phyloP scores from a whole-genome alignment of 2,329 filamentous ascomycete species.

The Trichophyton simii region DNA sequence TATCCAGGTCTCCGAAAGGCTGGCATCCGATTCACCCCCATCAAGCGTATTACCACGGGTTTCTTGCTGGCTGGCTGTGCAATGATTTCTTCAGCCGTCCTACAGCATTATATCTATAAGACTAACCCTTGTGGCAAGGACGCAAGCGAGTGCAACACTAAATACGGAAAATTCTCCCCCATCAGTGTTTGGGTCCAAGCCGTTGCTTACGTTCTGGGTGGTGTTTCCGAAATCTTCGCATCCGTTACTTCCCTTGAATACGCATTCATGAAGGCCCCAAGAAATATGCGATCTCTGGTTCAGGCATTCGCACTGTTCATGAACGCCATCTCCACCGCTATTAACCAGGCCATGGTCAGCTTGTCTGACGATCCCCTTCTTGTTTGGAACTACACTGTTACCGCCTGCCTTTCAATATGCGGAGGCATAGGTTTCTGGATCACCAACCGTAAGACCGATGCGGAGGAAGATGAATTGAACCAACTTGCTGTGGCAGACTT shows the following conservation, averaged over 20 bases:
- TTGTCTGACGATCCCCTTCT: slow-evolving; percentile 53
- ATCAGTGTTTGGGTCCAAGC: slow-evolving; percentile 53
- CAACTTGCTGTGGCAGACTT: slow-evolving; percentile 14
- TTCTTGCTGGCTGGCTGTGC: slow-evolving; percentile 37
- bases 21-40: slow-evolving; percentile 40
- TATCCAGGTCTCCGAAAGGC: slow-evolving; percentile 39
- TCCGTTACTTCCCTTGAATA: slow-evolving; percentile 57
- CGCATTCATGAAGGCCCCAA: slow-evolving; percentile 64
- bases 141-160: slow-evolving; percentile 41
- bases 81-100: slow-evolving; percentile 40
- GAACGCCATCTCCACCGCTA: slow-evolving; percentile 54
- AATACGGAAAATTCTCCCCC: slow-evolving; percentile 33
- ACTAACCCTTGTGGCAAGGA: slow-evolving; percentile 47
- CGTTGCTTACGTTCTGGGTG: slow-evolving; percentile 40
- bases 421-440: slow-evolving; percentile 57
- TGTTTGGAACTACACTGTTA: slow-evolving; percentile 58
- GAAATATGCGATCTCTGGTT: slow-evolving; percentile 70
- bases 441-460: slow-evolving; percentile 52
- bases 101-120: slow-evolving; percentile 46
- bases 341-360: slow-evolving; percentile 56
- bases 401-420: slow-evolving; percentile 45
- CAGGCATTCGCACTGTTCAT: slow-evolving; percentile 57
- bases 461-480: slow-evolving; percentile 56
- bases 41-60: slow-evolving; percentile 42
- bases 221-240: slow-evolving; percentile 46